Evolutionary conservation across 441 rosid species (phyloP).

Genomic region (Melastoma candidum): DNA sequence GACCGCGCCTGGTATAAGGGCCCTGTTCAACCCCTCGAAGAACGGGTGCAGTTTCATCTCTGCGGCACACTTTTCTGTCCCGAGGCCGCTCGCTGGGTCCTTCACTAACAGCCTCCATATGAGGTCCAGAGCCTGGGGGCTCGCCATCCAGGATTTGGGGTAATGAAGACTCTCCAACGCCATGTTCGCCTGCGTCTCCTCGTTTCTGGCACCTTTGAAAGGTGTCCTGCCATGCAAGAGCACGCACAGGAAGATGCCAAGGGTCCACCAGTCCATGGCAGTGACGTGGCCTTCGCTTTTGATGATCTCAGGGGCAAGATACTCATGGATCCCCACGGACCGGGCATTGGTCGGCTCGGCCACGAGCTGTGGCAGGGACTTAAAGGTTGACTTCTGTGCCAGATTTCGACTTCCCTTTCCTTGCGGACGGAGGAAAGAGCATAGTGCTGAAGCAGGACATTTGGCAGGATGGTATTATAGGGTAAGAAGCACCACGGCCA

Average conservation of each 20-base stretch:
- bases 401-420: conserved; percentile 39
- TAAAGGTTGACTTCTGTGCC: conserved; percentile 36
- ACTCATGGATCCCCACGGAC: conserved; percentile 94
- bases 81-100: conserved; percentile 82
- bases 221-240: conserved; percentile 88
- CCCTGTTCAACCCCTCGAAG: conserved; percentile 94
- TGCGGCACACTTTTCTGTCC: conserved; percentile 80
- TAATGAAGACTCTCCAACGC: conserved; percentile 57
- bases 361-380: conserved; percentile 81
- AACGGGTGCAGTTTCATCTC: conserved; percentile 90
- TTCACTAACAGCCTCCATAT: conserved; percentile 67
- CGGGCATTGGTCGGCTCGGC: conserved; percentile 96
- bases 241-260: conserved; percentile 81
- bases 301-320: conserved; percentile 87
- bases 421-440: conserved; percentile 41
- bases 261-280: conserved; percentile 99
- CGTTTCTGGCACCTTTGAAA: conserved; percentile 75
- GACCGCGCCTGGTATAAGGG: conserved; percentile 11
- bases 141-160: conserved; percentile 68
- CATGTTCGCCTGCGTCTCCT: conserved; percentile 78
- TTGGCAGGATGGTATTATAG: conserved; percentile 36
- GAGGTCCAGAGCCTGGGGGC: conserved; percentile 83
- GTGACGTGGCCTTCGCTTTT: conserved; percentile 98
- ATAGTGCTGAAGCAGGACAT: conserved; percentile 80
- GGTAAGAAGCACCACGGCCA: conserved; percentile 18